Evolutionary conservation across 2,329 filamentous ascomycete species (phyloP).

Genomic region (Colletotrichum sansevieriae): DNA sequence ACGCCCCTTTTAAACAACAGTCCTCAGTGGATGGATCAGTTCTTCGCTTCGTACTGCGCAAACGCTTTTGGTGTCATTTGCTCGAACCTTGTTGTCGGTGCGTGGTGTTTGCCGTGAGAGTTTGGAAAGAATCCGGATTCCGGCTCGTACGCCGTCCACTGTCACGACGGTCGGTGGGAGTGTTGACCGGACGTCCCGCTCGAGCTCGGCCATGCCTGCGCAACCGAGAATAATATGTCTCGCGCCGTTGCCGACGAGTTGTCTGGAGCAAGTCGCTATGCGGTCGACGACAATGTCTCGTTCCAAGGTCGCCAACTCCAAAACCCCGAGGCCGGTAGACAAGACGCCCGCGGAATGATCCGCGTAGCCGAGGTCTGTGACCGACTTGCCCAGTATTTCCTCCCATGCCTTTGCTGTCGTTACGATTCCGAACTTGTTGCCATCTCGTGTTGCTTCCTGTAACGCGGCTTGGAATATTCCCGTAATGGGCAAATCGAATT

Average conservation of each 20-base stretch:
- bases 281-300: conserved; percentile 6
- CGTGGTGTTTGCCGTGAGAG: neutral
- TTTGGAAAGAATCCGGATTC: conserved; percentile 14
- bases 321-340: too few species aligned
- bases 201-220: conserved; percentile 32
- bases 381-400: too few species aligned
- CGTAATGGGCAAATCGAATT: neutral
- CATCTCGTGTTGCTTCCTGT: neutral
- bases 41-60: neutral
- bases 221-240: conserved; percentile 30
- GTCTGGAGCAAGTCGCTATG: neutral
- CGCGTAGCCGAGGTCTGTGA: too few species aligned
- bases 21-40: neutral
- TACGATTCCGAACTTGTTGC: too few species aligned
- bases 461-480: neutral
- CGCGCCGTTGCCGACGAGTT: conserved; percentile 20
- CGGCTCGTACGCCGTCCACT: conserved; percentile 29
- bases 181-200: neutral
- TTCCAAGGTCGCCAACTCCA: too few species aligned
- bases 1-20: neutral
- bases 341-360: too few species aligned
- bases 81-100: neutral
- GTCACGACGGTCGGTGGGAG: neutral
- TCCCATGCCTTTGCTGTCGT: too few species aligned
- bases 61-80: neutral